Evolutionary conservation across 1,284 basidiomycete species (phyloP), one percentile per base, ranked within the genome.

Genomic region (Austroboletus novae-zelandiae): DNA sequence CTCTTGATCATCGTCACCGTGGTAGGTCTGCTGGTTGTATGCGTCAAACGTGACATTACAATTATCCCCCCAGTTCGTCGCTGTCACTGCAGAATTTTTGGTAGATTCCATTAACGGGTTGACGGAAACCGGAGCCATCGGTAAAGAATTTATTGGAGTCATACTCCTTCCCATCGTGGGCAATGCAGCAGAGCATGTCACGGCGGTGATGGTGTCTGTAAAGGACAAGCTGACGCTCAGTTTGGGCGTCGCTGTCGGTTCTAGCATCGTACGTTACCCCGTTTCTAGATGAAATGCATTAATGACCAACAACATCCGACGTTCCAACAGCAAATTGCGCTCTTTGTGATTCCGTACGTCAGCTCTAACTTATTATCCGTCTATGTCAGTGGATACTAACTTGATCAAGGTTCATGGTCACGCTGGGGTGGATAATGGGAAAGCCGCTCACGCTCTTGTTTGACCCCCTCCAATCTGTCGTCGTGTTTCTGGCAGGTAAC

Each of bases 101-200:
- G 89, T 95, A 4, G 83, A 83, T 57, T 86, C 88, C 4, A 91
- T 95, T 73, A 79, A 81, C 43, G 80, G 79, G 45, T 59, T 84
- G 58, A 87, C 89, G 1, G 67, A 66, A 0, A 67, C 70, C 20
- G 72, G 73, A 30, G n/a, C 14, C 39, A 77, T 92, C 59, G 77
- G 77, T 61, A 84, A 86, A 61, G 85, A 90, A 61, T 95, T 91
- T 75, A 79, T 94, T 43, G 91, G 84, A 3, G 70, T 96, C 11
- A 92, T 98, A 57, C 69, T 98, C 7, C 76, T 98, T 3, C 95
- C 95, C 2, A 83, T 88, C 43, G 84, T 92, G 29, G 89, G 88
- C 47, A 91, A 91, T 50, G 77, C 90, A 8, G 90, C 91, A 53
- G 80, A 82, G 59, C 78, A 78, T 56, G 83, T 89, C 45, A 91